Conservation (phyloP, 176 grass and related monocot genomes). For the bread wheat (Triticum aestivum) region DNA sequence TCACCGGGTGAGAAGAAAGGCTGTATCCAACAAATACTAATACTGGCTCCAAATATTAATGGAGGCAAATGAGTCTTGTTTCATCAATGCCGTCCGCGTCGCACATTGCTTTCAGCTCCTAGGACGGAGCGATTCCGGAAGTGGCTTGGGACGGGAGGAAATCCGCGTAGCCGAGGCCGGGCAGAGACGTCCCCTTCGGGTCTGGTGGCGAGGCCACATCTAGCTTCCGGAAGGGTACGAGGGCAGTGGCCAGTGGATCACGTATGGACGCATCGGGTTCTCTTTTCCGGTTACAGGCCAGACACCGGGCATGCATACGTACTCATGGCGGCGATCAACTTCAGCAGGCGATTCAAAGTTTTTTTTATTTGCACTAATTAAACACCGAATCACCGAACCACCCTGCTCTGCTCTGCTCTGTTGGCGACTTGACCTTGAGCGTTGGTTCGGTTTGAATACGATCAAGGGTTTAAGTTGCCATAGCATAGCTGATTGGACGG, state of each 20-base stretch:
- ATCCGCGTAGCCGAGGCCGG: neutral
- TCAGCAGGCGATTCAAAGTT: slow-evolving; percentile 30
- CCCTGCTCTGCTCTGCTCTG: neutral
- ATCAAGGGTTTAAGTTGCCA: neutral
- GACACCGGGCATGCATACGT: neutral
- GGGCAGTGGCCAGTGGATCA: neutral
- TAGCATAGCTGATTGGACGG: neutral
- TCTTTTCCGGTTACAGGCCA: slow-evolving; percentile 23
- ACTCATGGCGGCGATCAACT: slow-evolving; percentile 29
- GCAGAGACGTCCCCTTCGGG: neutral
- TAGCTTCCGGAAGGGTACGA: slow-evolving; percentile 15
- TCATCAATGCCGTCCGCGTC: neutral
- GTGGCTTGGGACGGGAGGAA: neutral
- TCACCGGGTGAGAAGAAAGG: neutral
- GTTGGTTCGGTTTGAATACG: neutral
- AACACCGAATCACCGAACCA: slow-evolving; percentile 18
- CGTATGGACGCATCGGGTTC: slow-evolving; percentile 5
- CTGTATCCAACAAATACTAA: neutral
- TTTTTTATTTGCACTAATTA: slow-evolving; percentile 25
- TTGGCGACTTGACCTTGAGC: neutral
- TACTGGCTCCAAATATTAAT: too few relatives aligned
- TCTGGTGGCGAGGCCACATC: slow-evolving; percentile 34
- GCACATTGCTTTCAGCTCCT: slow-evolving; percentile 35
- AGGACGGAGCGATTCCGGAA: slow-evolving; percentile 30
- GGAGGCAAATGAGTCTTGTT: neutral